A percentile compares a stretch with the other conserved stretches of the same genome.
These are phyloP conservation scores for Pythium utonaiense DNA, from an alignment of 352 stramenopile species.

Conservation along the genomic window DNA sequence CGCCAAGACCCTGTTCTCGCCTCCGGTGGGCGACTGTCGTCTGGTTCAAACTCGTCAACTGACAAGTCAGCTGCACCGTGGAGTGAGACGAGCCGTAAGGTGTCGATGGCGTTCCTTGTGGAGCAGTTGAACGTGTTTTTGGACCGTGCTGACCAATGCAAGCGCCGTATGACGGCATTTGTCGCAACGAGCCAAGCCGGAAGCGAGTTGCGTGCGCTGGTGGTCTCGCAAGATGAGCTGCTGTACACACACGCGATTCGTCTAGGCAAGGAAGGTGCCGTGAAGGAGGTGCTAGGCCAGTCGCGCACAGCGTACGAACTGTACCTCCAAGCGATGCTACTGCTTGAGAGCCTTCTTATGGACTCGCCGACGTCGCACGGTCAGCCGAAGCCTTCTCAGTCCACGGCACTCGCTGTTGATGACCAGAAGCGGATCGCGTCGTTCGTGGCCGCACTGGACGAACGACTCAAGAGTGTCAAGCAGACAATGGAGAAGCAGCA, in stretches of 20 bases:
- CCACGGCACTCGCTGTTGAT: slow-evolving; percentile 30
- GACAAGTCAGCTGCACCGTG: slow-evolving; percentile 23
- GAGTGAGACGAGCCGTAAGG: slow-evolving; percentile 50
- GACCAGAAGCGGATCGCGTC: slow-evolving; percentile 52
- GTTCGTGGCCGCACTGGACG: slow-evolving; percentile 47
- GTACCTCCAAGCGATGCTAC: slow-evolving; percentile 54
- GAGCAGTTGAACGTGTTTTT: slow-evolving; percentile 62
- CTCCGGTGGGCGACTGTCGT: slow-evolving; percentile 14
- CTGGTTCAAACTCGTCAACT: slow-evolving; percentile 7
- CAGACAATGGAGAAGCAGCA: slow-evolving; percentile 15
- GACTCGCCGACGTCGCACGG: slow-evolving; percentile 24
- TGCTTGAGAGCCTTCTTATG: slow-evolving; percentile 62
- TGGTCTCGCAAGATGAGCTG: slow-evolving; percentile 55
- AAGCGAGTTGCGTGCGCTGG: slow-evolving; percentile 19
- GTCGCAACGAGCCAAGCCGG: slow-evolving; percentile 15
- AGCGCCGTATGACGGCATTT: slow-evolving; percentile 38
- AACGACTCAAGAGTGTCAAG: slow-evolving; percentile 48
- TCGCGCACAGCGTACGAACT: slow-evolving; percentile 47
- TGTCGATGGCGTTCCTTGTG: slow-evolving; percentile 56
- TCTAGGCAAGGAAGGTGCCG: slow-evolving; percentile 54
- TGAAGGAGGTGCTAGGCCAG: slow-evolving; percentile 71
- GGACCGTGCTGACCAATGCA: slow-evolving; percentile 62
- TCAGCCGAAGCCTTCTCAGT: not conserved
- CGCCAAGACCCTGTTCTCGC: slow-evolving; percentile 41
- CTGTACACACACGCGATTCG: slow-evolving; percentile 62